phyloP scores from a whole-genome alignment of 2,329 filamentous ascomycete genomes.

The Fusarium sacchari region DNA sequence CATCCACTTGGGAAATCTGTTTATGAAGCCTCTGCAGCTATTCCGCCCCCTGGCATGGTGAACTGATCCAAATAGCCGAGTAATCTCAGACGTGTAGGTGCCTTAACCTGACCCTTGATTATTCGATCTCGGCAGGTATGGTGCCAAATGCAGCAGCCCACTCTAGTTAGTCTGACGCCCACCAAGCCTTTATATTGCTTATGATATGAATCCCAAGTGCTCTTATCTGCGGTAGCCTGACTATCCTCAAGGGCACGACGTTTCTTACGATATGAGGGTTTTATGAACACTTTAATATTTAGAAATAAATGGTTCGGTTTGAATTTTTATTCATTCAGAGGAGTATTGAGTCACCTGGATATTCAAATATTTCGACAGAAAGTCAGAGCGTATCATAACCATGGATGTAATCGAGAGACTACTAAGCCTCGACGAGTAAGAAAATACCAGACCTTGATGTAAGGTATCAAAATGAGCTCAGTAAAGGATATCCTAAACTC shows the following conservation, averaged over 20 bases:
- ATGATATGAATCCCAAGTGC: background rate
- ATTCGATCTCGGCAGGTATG: background rate
- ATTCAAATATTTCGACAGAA: background rate
- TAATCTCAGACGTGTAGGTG: background rate
- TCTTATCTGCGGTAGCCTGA: background rate
- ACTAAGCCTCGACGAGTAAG: too few species aligned
- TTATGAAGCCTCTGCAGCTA: slow-evolving; percentile 10
- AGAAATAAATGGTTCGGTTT: background rate
- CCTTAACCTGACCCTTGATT: background rate
- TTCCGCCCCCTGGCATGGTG: background rate
- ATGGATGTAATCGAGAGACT: background rate
- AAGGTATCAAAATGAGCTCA: too few species aligned
- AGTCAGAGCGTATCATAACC: background rate
- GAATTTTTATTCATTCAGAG: background rate
- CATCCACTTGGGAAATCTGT: slow-evolving; percentile 20
- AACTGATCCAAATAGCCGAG: background rate
- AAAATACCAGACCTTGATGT: too few species aligned
- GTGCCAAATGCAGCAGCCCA: background rate
- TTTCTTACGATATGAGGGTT: background rate
- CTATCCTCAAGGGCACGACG: background rate
- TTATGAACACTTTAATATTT: background rate
- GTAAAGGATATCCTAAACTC: too few species aligned
- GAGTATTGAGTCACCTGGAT: background rate
- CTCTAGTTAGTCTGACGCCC: background rate
- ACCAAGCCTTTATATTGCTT: background rate